phyloP scores from a whole-genome alignment of 495 filamentous ascomycete species.

The Trichoderma orchidacearum region DNA sequence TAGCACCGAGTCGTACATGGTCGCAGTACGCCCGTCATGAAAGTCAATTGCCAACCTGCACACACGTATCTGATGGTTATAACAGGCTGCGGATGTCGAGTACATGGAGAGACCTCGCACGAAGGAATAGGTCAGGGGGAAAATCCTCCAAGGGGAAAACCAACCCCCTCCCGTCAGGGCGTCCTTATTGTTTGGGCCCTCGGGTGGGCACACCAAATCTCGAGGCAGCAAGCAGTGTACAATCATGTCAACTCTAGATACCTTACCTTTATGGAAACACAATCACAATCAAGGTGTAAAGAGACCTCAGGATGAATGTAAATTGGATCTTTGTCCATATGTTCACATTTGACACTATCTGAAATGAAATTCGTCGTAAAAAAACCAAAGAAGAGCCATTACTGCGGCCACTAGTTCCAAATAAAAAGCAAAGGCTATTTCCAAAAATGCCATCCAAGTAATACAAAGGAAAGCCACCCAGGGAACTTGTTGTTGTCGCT shows the following conservation, averaged over 20 bases:
- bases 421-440: neutral
- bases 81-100: too few relatives aligned
- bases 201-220: neutral
- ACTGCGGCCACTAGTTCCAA: neutral
- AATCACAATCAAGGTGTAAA: neutral
- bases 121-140: too few relatives aligned
- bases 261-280: neutral
- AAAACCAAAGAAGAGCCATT: neutral
- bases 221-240: too few relatives aligned
- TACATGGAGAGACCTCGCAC: too few relatives aligned
- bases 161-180: too few relatives aligned
- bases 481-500: neutral
- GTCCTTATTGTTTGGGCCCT: too few relatives aligned
- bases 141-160: too few relatives aligned
- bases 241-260: too few relatives aligned
- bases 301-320: neutral
- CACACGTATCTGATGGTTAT: too few relatives aligned
- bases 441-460: neutral
- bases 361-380: neutral
- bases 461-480: constrained; percentile 1
- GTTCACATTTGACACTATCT: neutral
- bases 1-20: too few relatives aligned
- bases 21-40: too few relatives aligned
- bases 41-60: too few relatives aligned
- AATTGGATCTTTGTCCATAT: neutral